Evolutionary conservation across 306 rosid genomes (phyloP).

Genomic region (Cicer bijugum): DNA sequence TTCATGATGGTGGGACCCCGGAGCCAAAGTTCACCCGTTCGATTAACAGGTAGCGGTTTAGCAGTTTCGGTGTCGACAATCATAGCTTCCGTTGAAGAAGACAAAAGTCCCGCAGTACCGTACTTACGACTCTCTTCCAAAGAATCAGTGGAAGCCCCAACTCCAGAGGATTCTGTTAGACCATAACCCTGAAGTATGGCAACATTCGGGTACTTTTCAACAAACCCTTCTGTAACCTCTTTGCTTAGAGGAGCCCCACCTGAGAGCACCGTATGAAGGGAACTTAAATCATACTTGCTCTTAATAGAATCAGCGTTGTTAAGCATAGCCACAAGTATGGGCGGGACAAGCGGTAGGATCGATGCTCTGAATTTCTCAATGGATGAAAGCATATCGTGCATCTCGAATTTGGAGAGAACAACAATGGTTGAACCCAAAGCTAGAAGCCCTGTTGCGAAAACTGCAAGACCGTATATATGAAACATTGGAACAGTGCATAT

Average conservation of each 20-base stretch:
- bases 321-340: slow-evolving; percentile 72
- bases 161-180: slow-evolving; percentile 79
- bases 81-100: slow-evolving; percentile 70
- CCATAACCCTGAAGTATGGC: slow-evolving; percentile 85
- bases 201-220: slow-evolving; percentile 64
- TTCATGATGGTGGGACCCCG: slow-evolving; percentile 85
- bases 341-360: slow-evolving; percentile 83
- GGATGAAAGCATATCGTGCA: slow-evolving; percentile 72
- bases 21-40: slow-evolving; percentile 91
- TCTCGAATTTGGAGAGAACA: slow-evolving; percentile 76
- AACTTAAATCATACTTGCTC: slow-evolving; percentile 66
- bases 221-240: slow-evolving; percentile 83
- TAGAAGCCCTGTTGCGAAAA: slow-evolving; percentile 69
- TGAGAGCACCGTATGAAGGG: slow-evolving; percentile 60
- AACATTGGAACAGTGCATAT: slow-evolving; percentile 93
- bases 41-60: slow-evolving; percentile 54
- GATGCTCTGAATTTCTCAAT: slow-evolving; percentile 63
- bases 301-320: slow-evolving; percentile 66
- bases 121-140: slow-evolving; percentile 83
- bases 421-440: slow-evolving; percentile 72
- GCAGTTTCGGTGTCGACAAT: slow-evolving; percentile 65
- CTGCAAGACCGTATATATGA: slow-evolving; percentile 80
- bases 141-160: slow-evolving; percentile 83
- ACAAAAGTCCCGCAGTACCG: slow-evolving; percentile 84
- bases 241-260: slow-evolving; percentile 94